These are phyloP conservation scores for Cladobotryum protrusum DNA, from an alignment of 2,329 filamentous ascomycete genomes.

Conservation along the genomic window DNA sequence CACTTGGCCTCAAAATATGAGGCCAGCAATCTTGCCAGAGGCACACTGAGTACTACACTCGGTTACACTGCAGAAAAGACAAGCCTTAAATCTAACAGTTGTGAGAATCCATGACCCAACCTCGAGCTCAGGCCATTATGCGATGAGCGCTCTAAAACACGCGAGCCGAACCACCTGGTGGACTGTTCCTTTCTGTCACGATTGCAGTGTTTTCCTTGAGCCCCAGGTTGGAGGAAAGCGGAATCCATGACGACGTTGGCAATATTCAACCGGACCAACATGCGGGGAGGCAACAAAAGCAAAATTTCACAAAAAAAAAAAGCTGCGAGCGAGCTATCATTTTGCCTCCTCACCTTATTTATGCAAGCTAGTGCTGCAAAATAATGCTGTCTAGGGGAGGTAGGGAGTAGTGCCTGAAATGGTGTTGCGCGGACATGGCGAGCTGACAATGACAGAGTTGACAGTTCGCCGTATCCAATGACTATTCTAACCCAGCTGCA, in stretches of 20 bases:
- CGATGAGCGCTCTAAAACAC: neutral
- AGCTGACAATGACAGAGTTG: neutral
- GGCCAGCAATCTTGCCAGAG: no score
- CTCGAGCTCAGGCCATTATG: neutral
- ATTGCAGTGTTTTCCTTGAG: neutral
- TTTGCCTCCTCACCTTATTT: slow-evolving; percentile 5
- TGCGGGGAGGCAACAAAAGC: slow-evolving; percentile 9
- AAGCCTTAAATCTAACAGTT: neutral
- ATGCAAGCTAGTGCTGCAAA: no score
- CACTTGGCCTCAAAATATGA: no score
- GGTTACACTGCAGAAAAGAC: slow-evolving; percentile 4
- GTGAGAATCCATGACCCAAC: neutral
- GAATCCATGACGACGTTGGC: neutral
- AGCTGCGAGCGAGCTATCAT: slow-evolving; percentile 21
- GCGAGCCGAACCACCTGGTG: neutral
- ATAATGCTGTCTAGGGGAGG: no score
- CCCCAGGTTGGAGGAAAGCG: neutral
- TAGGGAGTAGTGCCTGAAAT: neutral
- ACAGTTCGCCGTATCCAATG: neutral
- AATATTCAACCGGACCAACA: neutral
- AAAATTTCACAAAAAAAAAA: slow-evolving; percentile 11
- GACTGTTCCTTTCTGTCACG: neutral
- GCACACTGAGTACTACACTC: no score
- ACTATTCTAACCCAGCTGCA: neutral
- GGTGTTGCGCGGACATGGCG: neutral